phyloP scores from a whole-genome alignment of 2,329 filamentous ascomycete species.

The Diplodia seriata region DNA sequence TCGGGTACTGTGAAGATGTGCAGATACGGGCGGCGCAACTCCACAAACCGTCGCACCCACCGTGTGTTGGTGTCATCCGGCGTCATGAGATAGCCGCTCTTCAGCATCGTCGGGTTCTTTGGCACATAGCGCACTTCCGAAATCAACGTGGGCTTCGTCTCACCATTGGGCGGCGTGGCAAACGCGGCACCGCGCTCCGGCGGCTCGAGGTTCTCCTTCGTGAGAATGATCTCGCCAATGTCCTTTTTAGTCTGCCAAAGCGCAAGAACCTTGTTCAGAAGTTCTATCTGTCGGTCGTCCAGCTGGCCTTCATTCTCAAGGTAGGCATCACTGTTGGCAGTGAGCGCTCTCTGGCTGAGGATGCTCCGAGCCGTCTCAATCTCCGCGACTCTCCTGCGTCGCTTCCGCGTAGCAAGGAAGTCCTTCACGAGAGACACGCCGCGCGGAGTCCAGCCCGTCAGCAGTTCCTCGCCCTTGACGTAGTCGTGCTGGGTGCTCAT shows the following conservation, averaged over 20 bases:
- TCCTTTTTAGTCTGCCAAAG: constrained; percentile 65
- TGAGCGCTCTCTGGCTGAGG: constrained; percentile 60
- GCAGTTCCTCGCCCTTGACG: constrained; percentile 90
- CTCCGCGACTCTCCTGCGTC: constrained; percentile 76
- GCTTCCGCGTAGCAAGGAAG: constrained; percentile 77
- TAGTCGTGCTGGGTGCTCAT: constrained; percentile 96
- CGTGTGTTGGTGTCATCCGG: constrained; percentile 80
- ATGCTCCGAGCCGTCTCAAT: constrained; percentile 76
- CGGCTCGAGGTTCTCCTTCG: constrained; percentile 66
- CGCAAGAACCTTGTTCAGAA: constrained; percentile 63
- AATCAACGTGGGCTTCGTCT: constrained; percentile 69
- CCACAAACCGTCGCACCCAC: constrained; percentile 93
- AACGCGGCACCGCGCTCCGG: constrained; percentile 66
- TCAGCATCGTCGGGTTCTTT: constrained; percentile 76
- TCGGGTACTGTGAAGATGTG: constrained; percentile 86
- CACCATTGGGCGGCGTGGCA: constrained; percentile 48
- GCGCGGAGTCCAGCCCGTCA: constrained; percentile 84
- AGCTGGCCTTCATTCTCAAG: constrained; percentile 37
- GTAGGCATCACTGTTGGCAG: constrained; percentile 34
- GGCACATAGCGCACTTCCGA: constrained; percentile 78
- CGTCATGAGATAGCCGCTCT: constrained; percentile 85
- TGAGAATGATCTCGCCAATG: constrained; percentile 55
- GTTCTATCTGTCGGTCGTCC: constrained; percentile 46
- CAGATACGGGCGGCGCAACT: constrained; percentile 88
- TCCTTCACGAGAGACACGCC: constrained; percentile 92